Evolutionary conservation across 2,329 filamentous ascomycete species (phyloP), one percentile per base, ranked within the genome.

Genomic region (Talaromyces piceae): DNA sequence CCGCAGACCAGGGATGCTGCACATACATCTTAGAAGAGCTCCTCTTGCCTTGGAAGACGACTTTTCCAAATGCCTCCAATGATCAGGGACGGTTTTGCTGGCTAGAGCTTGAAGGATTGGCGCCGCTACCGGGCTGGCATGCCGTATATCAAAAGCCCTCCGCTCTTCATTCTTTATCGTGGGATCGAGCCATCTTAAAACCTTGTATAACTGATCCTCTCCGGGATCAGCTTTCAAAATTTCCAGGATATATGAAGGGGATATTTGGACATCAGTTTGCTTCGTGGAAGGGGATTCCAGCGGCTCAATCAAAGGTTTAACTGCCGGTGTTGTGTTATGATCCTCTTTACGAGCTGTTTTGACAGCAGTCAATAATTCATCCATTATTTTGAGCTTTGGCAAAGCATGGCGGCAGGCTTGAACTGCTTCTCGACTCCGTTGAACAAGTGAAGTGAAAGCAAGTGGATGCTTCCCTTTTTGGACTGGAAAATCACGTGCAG

Each of bases 61-160:
- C 33, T 59, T 53, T 31, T 74, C 69, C 13, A 91, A 63, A 7
- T 81, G 61, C 3, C 75, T 64, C 91, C 93, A 97, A 68, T 91
- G 95, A 63, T 91, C 87, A 1, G 88, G 87, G 6, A 89, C 73
- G 23, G 87, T 90, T 27, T 83, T 80, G 13, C 79, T 83, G 53
- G 94, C 82, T 30, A 98, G 71, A 3, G 81, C 72, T 62, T 90
- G 84, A 48, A 91, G 75, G 27, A 96, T 80, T 59, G 90, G 87
- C 18, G 88, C 83, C 51, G 83, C 80, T 54, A 81, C 72, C 1
- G 91, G 83, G 27, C 79, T 79, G 3, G 88, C 84, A 2, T 73
- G 67, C 41, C 76, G 73, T 46, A 91, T 76, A 58, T 79, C 78
- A 61, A 86, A 81, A 11, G 55, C 52, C 20, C 56, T 52, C 41